Evolutionary conservation across 2,329 filamentous ascomycete species (phyloP).

Genomic region (Talaromyces islandicus): DNA sequence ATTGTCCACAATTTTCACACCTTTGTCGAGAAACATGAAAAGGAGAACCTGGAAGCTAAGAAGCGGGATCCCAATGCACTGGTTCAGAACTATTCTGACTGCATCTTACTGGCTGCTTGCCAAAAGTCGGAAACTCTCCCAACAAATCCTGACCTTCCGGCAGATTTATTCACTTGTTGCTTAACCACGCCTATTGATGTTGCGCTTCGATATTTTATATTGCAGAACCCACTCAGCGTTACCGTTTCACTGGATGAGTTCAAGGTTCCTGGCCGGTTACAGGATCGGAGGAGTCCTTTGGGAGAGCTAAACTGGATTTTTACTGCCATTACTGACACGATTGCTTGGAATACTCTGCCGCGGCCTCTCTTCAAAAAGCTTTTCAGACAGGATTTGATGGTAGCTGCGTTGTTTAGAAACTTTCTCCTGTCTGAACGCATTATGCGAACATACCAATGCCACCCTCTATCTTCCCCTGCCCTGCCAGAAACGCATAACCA

Average conservation of each 20-base stretch:
- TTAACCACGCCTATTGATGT: conserved; percentile 97
- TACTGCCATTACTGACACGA: conserved; percentile 96
- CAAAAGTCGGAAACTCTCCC: conserved; percentile 85
- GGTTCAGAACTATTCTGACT: conserved; percentile 65
- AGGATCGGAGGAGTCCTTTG: conserved; percentile 86
- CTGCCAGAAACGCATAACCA: conserved; percentile 95
- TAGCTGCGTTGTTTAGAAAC: conserved; percentile 94
- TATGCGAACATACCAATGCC: conserved; percentile 94
- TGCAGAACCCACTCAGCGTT: conserved; percentile 73
- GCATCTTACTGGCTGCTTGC: conserved; percentile 90
- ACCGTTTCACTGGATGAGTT: conserved; percentile 73
- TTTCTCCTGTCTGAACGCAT: conserved; percentile 91
- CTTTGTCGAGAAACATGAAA: conserved; percentile 90
- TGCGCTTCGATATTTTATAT: conserved; percentile 90
- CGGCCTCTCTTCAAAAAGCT: conserved; percentile 91
- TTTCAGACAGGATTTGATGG: conserved; percentile 96
- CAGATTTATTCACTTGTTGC: conserved; percentile 93
- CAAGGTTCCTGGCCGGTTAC: conserved; percentile 81
- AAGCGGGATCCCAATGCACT: conserved; percentile 66
- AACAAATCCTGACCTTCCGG: conserved; percentile 86
- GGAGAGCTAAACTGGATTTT: conserved; percentile 99
- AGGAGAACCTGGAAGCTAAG: conserved; percentile 72
- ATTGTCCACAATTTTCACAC: conserved; percentile 93
- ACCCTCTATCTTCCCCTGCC: conserved; percentile 83
- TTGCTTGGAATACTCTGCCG: conserved; percentile 93